phyloP scores from a whole-genome alignment of 352 stramenopile species.

The Phytopythium boreale region DNA sequence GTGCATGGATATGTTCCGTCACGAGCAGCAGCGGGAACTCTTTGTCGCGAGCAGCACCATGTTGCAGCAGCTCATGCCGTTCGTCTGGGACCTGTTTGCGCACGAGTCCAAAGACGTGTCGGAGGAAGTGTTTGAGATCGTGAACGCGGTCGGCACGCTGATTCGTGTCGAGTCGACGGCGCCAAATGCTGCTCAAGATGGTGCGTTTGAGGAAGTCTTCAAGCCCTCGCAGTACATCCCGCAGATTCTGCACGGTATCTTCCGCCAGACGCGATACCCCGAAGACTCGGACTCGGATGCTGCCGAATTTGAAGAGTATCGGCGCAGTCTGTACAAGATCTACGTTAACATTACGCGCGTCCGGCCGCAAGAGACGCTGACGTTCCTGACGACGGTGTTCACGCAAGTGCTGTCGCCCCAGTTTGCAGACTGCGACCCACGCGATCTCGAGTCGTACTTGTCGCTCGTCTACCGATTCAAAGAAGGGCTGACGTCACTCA shows the following conservation, averaged over 20 bases:
- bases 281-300: conserved; percentile 74
- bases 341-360: conserved; percentile 85
- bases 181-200: conserved; percentile 14
- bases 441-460: conserved; percentile 76
- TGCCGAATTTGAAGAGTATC: conserved; percentile 83
- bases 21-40: conserved; percentile 39
- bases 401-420: conserved; percentile 50
- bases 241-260: conserved; percentile 81
- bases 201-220: conserved; percentile 51
- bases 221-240: conserved; percentile 69
- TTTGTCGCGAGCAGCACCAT: conserved; percentile 55
- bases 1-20: conserved; percentile 77
- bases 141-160: conserved; percentile 72
- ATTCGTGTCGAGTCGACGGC: conserved; percentile 49
- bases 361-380: conserved; percentile 62
- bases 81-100: conserved; percentile 80
- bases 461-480: conserved; percentile 82
- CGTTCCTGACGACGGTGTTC: conserved; percentile 56
- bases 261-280: conserved; percentile 77
- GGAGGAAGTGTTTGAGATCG: conserved; percentile 85
- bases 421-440: conserved; percentile 49
- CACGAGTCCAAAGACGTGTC: conserved; percentile 83
- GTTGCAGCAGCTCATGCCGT: conserved; percentile 70
- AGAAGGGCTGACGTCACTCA: conserved; percentile 68
- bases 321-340: conserved; percentile 81